Conservation (phyloP, 495 filamentous ascomycete genomes). For the Cryomyces minteri region DNA sequence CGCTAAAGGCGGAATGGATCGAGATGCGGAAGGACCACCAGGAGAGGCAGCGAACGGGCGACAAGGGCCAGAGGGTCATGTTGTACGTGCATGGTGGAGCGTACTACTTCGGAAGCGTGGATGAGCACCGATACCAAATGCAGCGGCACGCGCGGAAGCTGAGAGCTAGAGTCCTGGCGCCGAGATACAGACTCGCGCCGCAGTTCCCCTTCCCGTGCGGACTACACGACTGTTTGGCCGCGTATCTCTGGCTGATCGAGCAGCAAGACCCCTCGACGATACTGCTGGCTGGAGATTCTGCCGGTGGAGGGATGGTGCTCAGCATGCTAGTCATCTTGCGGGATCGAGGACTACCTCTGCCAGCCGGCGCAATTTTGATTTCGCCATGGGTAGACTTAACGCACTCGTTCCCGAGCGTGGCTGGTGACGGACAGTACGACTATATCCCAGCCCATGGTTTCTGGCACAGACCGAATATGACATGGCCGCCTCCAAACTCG, state of each 20-base stretch:
- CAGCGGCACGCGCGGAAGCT: slow-evolving; percentile 89
- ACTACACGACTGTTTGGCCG: slow-evolving; percentile 69
- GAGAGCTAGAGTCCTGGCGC: slow-evolving; percentile 74
- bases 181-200: slow-evolving; percentile 72
- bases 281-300: slow-evolving; percentile 74
- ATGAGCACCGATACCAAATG: slow-evolving; percentile 91
- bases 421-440: slow-evolving; percentile 50
- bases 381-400: slow-evolving; percentile 90
- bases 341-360: slow-evolving; percentile 61
- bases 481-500: slow-evolving; percentile 81
- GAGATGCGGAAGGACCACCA: slow-evolving; percentile 78
- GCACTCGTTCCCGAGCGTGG: slow-evolving; percentile 83
- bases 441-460: slow-evolving; percentile 83
- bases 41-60: slow-evolving; percentile 38
- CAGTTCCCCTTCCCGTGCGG: slow-evolving; percentile 94
- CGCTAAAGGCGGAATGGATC: slow-evolving; percentile 76
- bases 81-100: slow-evolving; percentile 81
- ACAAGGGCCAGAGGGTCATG: slow-evolving; percentile 58
- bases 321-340: slow-evolving; percentile 63
- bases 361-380: slow-evolving; percentile 77
- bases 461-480: slow-evolving; percentile 57
- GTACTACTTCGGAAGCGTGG: slow-evolving; percentile 79
- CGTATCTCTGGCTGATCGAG: slow-evolving; percentile 66
- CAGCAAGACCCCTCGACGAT: slow-evolving; percentile 60
- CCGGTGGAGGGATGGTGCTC: slow-evolving; percentile 74